Percentiles rank a stretch among this genome's conserved stretches.
phyloP scores from a whole-genome alignment of 2,329 filamentous ascomycete species.

The Ophidiomyces ophidiicola region DNA sequence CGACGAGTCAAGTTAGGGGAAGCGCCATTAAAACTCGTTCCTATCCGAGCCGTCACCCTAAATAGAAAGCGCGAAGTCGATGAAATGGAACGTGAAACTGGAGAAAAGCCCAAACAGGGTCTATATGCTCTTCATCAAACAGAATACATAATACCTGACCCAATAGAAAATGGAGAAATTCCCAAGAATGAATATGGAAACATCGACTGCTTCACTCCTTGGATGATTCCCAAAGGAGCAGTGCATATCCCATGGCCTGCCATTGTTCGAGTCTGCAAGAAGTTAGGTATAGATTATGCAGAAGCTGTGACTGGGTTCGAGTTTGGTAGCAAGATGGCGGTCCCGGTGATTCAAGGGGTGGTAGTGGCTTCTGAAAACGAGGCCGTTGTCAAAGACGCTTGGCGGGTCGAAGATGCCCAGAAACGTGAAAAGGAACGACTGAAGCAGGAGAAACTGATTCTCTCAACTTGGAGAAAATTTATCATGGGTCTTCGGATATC shows the following conservation, averaged over 20 bases:
- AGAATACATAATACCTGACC: slow-evolving; percentile 85
- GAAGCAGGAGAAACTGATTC: slow-evolving; percentile 61
- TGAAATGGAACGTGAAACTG: slow-evolving; percentile 65
- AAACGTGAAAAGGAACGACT: slow-evolving; percentile 66
- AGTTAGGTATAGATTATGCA: slow-evolving; percentile 73
- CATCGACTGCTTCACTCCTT: slow-evolving; percentile 86
- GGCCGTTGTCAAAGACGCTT: slow-evolving; percentile 60
- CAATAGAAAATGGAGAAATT: slow-evolving; percentile 72
- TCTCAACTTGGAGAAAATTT: slow-evolving; percentile 76
- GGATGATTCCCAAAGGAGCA: slow-evolving; percentile 80
- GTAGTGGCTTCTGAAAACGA: slow-evolving; percentile 75
- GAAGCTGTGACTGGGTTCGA: slow-evolving; percentile 95
- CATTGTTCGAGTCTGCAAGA: slow-evolving; percentile 67
- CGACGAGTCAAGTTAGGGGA: slow-evolving; percentile 59
- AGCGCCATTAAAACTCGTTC: slow-evolving; percentile 70
- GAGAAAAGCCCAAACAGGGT: slow-evolving; percentile 74
- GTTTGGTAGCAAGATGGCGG: slow-evolving; percentile 86
- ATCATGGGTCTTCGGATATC: slow-evolving; percentile 74
- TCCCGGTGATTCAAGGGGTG: slow-evolving; percentile 81
- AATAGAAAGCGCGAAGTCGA: slow-evolving; percentile 81
- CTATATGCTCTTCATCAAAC: slow-evolving; percentile 77
- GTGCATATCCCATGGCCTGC: slow-evolving; percentile 71
- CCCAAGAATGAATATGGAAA: slow-evolving; percentile 94
- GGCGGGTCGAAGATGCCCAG: slow-evolving; percentile 65
- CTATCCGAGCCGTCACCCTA: slow-evolving; percentile 79